These are phyloP conservation scores for Cetraspora pellucida DNA, from an alignment of 192 early-diverging fungal genomes.

Conservation along the genomic window DNA sequence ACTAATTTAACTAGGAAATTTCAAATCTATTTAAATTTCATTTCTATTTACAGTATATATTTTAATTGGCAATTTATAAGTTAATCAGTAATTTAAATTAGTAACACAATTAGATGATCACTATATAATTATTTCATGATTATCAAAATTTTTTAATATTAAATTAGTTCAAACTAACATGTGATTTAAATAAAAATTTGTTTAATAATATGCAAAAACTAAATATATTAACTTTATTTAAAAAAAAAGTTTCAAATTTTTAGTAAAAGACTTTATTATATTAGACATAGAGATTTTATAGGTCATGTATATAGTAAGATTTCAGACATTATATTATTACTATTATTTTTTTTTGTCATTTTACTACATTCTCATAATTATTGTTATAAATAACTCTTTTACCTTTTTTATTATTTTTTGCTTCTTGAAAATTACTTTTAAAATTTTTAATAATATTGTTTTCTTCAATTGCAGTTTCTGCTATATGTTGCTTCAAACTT, in stretches of 20 bases:
- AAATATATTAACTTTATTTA: slow-evolving; percentile 15
- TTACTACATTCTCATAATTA: not conserved
- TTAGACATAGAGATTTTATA: not conserved
- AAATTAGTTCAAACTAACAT: not conserved
- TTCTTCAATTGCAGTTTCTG: not conserved
- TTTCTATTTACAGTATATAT: too few relatives aligned
- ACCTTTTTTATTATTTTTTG: not conserved
- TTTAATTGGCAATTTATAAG: too few relatives aligned
- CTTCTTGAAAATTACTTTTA: slow-evolving; percentile 8
- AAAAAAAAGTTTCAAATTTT: not conserved
- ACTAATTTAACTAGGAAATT: too few relatives aligned
- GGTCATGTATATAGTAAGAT: slow-evolving; percentile 3
- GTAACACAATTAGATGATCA: too few relatives aligned
- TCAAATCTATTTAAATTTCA: too few relatives aligned
- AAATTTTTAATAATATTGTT: not conserved
- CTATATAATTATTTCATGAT: not conserved
- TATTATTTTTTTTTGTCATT: not conserved
- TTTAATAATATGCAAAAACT: not conserved
- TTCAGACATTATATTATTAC: not conserved
- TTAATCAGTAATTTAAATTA: too few relatives aligned
- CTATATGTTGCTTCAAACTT: not conserved
- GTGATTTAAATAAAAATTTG: not conserved
- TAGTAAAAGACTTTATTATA: not conserved
- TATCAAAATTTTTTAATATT: not conserved
- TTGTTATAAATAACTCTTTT: not conserved